A percentile compares a stretch with the other conserved stretches of the same genome.
Conservation (phyloP, 2,329 filamentous ascomycete genomes). For the Zymoseptoria crescenta region DNA sequence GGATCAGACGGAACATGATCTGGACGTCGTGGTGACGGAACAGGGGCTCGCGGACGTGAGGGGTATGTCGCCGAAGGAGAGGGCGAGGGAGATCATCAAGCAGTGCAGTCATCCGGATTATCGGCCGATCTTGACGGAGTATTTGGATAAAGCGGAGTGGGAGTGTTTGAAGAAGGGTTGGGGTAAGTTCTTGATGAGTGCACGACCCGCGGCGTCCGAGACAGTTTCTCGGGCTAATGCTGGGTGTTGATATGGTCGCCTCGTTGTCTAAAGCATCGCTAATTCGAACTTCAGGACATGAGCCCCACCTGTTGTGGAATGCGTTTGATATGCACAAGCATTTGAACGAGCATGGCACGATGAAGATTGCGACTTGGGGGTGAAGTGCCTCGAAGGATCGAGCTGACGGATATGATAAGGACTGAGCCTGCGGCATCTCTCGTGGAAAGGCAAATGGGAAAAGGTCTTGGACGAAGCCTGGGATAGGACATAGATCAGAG, state of each 20-base stretch:
- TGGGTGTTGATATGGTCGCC: no score
- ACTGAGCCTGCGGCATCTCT: no score
- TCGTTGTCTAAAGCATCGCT: no score
- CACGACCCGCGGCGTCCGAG: no score
- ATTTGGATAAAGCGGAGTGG: conserved; percentile 77
- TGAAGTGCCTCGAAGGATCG: no score
- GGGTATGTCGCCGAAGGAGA: conserved; percentile 69
- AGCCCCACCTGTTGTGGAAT: conserved; percentile 81
- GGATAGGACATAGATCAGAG: no score
- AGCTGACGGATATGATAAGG: no score
- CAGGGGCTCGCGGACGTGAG: conserved; percentile 78
- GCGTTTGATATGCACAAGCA: conserved; percentile 85
- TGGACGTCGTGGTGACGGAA: conserved; percentile 77
- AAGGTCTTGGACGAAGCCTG: no score
- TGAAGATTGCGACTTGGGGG: conserved; percentile 68
- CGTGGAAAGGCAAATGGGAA: no score
- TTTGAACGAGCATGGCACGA: conserved; percentile 72
- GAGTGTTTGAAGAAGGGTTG: conserved; percentile 79
- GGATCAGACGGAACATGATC: conserved; percentile 87
- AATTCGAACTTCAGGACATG: conserved; percentile 42
- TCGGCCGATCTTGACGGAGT: conserved; percentile 70
- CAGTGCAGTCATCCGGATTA: conserved; percentile 84
- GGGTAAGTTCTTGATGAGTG: conserved; percentile 40
- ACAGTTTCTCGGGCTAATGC: no score
- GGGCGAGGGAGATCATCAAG: conserved; percentile 75